phyloP scores from a whole-genome alignment of 108 stramenopile species.

The Fragilaria crotonensis region DNA sequence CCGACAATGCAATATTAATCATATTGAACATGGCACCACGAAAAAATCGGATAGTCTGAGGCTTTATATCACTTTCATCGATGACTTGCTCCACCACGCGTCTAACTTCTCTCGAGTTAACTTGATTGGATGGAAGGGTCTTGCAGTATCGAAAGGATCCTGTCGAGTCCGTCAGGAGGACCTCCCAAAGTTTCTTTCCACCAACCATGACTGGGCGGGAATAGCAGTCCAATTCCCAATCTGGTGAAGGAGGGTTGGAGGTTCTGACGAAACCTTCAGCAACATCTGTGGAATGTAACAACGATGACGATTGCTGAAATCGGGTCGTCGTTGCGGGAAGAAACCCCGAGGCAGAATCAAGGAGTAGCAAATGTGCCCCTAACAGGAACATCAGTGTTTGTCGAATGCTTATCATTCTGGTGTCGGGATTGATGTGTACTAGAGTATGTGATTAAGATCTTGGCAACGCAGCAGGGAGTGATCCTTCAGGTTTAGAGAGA shows the following conservation, averaged over 20 bases:
- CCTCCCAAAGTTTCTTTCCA: slow-evolving; percentile 93
- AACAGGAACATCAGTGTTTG: no score
- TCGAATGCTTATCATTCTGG: no score
- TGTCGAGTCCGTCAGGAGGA: slow-evolving; percentile 85
- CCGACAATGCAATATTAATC: slow-evolving; percentile 83
- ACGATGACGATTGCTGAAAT: not conserved
- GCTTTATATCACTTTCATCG: slow-evolving; percentile 66
- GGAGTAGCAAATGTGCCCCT: no score
- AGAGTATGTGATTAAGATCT: no score
- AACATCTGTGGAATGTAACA: not conserved
- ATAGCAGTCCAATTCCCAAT: slow-evolving; percentile 91
- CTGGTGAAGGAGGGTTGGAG: slow-evolving; percentile 25
- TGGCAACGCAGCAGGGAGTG: no score
- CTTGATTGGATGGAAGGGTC: slow-evolving; percentile 70
- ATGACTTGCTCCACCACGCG: slow-evolving; percentile 78
- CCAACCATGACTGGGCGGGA: slow-evolving; percentile 84
- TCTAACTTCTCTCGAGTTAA: slow-evolving; percentile 88
- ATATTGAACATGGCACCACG: slow-evolving; percentile 98
- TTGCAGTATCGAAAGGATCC: slow-evolving; percentile 66
- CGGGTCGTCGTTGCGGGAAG: no score
- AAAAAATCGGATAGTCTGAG: slow-evolving; percentile 86
- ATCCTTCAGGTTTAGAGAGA: no score
- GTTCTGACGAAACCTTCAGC: slow-evolving; percentile 2
- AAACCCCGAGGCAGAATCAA: no score
- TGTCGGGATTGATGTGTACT: no score